Evolutionary conservation across 306 rosid species (phyloP), one percentile per base, ranked within the genome.

Genomic region (Vigna mungo): DNA sequence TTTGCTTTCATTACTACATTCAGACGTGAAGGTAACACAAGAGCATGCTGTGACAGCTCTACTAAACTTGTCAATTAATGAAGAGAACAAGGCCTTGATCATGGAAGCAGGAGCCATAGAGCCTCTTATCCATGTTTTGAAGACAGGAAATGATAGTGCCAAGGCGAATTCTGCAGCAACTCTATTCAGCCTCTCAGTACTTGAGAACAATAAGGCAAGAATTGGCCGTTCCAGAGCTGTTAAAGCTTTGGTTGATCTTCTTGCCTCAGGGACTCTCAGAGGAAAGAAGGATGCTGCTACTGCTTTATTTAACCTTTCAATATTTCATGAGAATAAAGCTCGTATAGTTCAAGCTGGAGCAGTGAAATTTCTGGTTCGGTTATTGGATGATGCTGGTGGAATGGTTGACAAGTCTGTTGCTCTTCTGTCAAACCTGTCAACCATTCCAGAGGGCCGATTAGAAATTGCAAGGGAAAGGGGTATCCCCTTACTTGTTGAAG

Each of bases 241-340:
- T 56, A 96, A 86, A 84, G 92, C 93, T 37, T 85, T 96, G 88
- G 97, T 93, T 80, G 88, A 91, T 76, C 99, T 96, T 89, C 91
- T 96, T 72, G 79, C 85, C 76, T 87, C 87, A 4, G 98, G 98
- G 21, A 92, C 97, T 67, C 86, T 96, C 46, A 84, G 98, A 87
- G 99, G 99, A 64, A 92, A 96, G 86, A 96, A 96, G 75, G 99
- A 96, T 74, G 98, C 99, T 61, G 91, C 94, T 56, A 92, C 99
- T 32, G 99, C 99, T 71, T 83, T 96, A 83, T 96, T 85, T 84
- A 92, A 91, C 82, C 87, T 96, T 43, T 96, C 99, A 16, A 96
- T 96, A 72, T 93, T 85, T 81, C 99, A 96, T 3, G 99, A 96
- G 80, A 96, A 96, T 80, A 96, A 92, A 89, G 96, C 88, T 78